phyloP scores from a whole-genome alignment of 2,329 filamentous ascomycete species.

The Talaromyces sp. region DNA sequence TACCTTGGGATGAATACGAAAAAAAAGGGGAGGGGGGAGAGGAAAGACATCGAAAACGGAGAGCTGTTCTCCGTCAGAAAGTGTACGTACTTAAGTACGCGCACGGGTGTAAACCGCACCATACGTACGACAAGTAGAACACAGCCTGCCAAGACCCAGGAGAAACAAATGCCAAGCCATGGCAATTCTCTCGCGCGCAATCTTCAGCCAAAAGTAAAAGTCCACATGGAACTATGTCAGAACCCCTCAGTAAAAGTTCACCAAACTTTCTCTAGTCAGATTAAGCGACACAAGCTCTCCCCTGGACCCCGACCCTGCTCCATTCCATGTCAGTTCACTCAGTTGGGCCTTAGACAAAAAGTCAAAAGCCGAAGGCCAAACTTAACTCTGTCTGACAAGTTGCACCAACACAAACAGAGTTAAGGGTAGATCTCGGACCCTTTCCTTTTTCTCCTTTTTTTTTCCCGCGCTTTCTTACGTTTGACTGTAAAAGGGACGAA shows the following conservation, averaged over 20 bases:
- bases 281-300: background rate
- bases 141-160: background rate
- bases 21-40: background rate
- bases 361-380: background rate
- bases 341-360: background rate
- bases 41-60: background rate
- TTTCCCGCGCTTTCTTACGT: background rate
- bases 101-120: background rate
- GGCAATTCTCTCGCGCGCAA: background rate
- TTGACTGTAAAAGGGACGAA: background rate
- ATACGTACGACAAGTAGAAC: background rate
- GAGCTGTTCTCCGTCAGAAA: conserved; percentile 1
- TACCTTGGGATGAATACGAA: background rate
- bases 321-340: background rate
- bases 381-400: background rate
- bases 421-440: background rate
- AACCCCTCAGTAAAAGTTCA: background rate
- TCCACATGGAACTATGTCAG: background rate
- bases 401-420: background rate
- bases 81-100: background rate
- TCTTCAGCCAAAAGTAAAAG: background rate
- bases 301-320: background rate
- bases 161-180: background rate
- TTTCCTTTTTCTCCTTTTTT: background rate
- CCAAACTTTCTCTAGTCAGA: background rate